Base-by-base conservation (phyloP, 192 early-diverging fungal species). In the Entomortierella beljakovae region DNA sequence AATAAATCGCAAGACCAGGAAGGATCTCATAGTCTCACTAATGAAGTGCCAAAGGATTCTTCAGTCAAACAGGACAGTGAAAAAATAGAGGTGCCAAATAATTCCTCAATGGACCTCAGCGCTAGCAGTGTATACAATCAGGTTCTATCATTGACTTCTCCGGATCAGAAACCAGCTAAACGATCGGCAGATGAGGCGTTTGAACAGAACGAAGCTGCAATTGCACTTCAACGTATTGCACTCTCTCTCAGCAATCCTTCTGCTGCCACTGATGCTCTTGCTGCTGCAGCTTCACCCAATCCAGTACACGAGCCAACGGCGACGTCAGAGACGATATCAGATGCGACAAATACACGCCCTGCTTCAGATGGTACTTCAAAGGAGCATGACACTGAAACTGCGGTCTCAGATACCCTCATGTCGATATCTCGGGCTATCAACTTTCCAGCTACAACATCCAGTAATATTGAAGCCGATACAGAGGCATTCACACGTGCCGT, bases 361-460 rank as follows among this genome's bases (percentile, higher is more conserved):
- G 22, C 35, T 15, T 49, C 57, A 18, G 57, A 58, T 16, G 33
- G 35, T 26, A 34, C 32, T 34, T n/a, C 51, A 18, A 68, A 59
- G 43, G n/a, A 23, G 7, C 40, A 68, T 28, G 66, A 57, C 7
- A 37, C 56, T 35, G 57, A 22, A 33, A 33, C 38, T 7, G 20
- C 51, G 28, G 63, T 59, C 8, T 54, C 71, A 1, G 71, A 74
- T 33, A 60, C 71, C 8, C 64, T 67, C 22, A 74, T 74, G 29
- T 64, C 71, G n/a, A 74, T 74, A n/a, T 67, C 71, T 22, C 62
- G 58, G 20, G 71, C 71, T 40, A 66, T 74, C 57, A 74, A 58
- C 26, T 74, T 66, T 32, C 71, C 63, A 11, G 26, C 71, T 3
- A n/a, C 55, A 6, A 4, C 46, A 0, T 42, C 60, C 13, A 37